phyloP scores from a whole-genome alignment of 2,329 filamentous ascomycete species.

The Fusarium secorum region DNA sequence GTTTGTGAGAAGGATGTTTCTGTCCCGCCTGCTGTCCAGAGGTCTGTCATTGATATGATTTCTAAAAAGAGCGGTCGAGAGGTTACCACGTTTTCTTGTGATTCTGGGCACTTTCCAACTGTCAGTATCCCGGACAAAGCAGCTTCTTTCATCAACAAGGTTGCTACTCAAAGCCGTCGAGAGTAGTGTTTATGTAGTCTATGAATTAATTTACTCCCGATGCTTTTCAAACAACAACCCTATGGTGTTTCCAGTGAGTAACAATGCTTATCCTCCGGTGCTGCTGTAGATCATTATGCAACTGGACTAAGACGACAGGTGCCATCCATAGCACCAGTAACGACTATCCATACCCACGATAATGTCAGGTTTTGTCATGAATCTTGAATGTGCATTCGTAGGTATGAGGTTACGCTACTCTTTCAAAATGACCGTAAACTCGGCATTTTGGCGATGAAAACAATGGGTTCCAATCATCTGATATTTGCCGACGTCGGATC shows the following conservation, averaged over 20 bases:
- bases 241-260: neutral
- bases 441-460: neutral
- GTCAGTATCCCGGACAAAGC: neutral
- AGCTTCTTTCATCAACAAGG: neutral
- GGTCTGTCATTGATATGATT: neutral
- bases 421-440: no score
- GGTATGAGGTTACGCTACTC: no score
- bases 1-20: neutral
- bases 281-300: neutral
- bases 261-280: fast-evolving
- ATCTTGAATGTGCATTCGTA: neutral
- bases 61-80: neutral
- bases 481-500: neutral
- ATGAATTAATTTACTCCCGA: fast-evolving
- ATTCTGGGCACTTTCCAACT: neutral
- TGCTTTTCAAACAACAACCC: no score
- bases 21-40: neutral
- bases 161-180: fast-evolving
- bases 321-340: fast-evolving
- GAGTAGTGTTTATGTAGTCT: fast-evolving
- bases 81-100: neutral
- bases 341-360: fast-evolving
- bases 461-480: neutral
- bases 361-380: fast-evolving
- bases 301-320: fast-evolving